Conservation (phyloP, 2,329 filamentous ascomycete species). For the Trichoderma sp. region DNA sequence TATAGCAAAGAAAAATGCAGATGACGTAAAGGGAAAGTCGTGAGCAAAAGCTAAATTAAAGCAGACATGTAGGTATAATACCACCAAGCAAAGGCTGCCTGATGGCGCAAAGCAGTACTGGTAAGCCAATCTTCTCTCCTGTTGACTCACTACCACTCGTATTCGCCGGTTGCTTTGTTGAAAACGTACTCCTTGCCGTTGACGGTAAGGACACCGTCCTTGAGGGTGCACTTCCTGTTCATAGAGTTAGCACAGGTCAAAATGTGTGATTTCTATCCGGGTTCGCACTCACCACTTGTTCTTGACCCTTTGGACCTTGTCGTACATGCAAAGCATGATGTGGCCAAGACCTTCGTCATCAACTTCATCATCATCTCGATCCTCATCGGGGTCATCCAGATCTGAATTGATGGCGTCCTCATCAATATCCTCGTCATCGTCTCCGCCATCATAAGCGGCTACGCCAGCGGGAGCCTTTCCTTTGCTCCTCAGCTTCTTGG, state of each 20-base stretch:
- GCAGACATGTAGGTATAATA: not conserved
- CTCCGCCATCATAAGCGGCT: conserved; percentile 60
- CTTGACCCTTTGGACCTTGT: conserved; percentile 98
- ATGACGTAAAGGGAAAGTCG: not conserved
- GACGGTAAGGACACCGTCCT: conserved; percentile 91
- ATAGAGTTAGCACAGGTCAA: conserved; percentile 23
- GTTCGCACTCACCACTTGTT: conserved; percentile 77
- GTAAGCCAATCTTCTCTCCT: not conserved
- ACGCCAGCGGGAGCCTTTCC: conserved; percentile 31
- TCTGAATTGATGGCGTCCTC: conserved; percentile 99
- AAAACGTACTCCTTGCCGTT: conserved; percentile 97
- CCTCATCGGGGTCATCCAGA: conserved; percentile 90
- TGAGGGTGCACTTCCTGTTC: conserved; percentile 98
- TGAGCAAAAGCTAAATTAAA: conserved; percentile 10
- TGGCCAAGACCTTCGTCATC: conserved; percentile 80
- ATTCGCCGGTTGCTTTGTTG: conserved; percentile 95
- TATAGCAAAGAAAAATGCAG: not conserved
- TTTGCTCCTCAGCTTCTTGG: conserved; percentile 25
- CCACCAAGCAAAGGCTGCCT: too few species aligned
- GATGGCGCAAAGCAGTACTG: not conserved
- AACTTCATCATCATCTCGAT: conserved; percentile 77
- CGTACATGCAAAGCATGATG: conserved; percentile 98
- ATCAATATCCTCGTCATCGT: conserved; percentile 58
- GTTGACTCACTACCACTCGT: conserved; percentile 75
- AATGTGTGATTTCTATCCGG: not conserved